Conservation (phyloP, 495 filamentous ascomycete genomes). For the Xylaria grammica region DNA sequence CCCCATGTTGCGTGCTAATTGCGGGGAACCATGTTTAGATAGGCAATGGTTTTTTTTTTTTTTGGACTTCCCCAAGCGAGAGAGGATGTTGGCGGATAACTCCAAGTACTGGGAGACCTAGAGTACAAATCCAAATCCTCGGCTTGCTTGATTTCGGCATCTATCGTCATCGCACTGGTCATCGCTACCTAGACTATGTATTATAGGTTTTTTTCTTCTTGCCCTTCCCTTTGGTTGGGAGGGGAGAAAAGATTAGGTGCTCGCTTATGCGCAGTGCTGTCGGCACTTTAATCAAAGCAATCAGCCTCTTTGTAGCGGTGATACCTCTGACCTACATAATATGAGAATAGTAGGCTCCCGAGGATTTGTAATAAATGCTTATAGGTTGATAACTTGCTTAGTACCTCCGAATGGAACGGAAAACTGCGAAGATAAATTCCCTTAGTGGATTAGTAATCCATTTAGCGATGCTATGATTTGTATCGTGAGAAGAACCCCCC, state of each 20-base stretch:
- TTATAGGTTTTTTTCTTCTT: too few species aligned
- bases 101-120: too few species aligned
- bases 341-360: too few species aligned
- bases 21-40: background rate
- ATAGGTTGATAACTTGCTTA: too few species aligned
- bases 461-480: background rate
- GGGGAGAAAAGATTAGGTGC: background rate
- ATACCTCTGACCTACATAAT: background rate
- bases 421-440: background rate
- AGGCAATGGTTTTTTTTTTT: too few species aligned
- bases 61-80: too few species aligned
- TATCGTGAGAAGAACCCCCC: slow-evolving; percentile 19
- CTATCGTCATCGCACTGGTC: too few species aligned
- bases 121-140: too few species aligned
- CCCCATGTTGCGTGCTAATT: background rate
- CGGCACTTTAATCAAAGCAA: background rate
- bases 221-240: background rate
- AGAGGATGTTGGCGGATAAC: too few species aligned
- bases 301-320: background rate
- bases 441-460: slow-evolving; percentile 21
- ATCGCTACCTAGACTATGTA: too few species aligned
- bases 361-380: too few species aligned
- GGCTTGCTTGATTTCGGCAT: background rate
- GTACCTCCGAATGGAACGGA: too few species aligned
- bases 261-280: background rate